These are phyloP conservation scores for Ascochyta clinopodiicola DNA, from an alignment of 2,329 filamentous ascomycete species.

Conservation along the genomic window DNA sequence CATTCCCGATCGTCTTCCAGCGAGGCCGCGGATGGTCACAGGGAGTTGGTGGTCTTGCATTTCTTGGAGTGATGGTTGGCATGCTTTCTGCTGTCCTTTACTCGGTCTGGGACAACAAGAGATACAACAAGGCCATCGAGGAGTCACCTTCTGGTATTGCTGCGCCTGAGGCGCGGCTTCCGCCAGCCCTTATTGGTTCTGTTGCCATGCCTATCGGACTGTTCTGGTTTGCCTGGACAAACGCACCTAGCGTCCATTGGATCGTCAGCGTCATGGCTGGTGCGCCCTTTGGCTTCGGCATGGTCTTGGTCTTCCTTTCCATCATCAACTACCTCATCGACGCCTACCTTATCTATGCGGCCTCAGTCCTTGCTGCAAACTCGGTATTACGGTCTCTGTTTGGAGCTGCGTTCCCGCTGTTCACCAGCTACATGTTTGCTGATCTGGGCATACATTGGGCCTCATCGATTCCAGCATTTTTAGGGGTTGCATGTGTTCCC, in stretches of 20 bases:
- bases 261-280: constrained; percentile 60
- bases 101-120: constrained; percentile 45
- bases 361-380: constrained; percentile 47
- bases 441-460: constrained; percentile 58
- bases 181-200: constrained; percentile 65
- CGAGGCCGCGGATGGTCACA: constrained; percentile 39
- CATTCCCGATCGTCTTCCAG: constrained; percentile 56
- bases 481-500: constrained; percentile 52
- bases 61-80: constrained; percentile 26
- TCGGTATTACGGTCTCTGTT: constrained; percentile 55
- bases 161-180: constrained; percentile 67
- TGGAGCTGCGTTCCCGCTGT: constrained; percentile 56
- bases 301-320: constrained; percentile 42
- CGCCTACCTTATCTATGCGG: constrained; percentile 52
- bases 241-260: constrained; percentile 60
- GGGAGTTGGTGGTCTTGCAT: constrained; percentile 50
- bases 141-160: constrained; percentile 13
- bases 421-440: constrained; percentile 55
- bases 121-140: constrained; percentile 41
- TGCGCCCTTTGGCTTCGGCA: constrained; percentile 53
- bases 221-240: constrained; percentile 46
- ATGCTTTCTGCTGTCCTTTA: constrained; percentile 25
- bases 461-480: constrained; percentile 54
- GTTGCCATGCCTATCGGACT: constrained; percentile 60
- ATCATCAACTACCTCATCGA: constrained; percentile 73